Evolutionary conservation across 805 yeast genomes (phyloP), one percentile per base, ranked within the genome.

Genomic region (Saccharomycopsis amapae): DNA sequence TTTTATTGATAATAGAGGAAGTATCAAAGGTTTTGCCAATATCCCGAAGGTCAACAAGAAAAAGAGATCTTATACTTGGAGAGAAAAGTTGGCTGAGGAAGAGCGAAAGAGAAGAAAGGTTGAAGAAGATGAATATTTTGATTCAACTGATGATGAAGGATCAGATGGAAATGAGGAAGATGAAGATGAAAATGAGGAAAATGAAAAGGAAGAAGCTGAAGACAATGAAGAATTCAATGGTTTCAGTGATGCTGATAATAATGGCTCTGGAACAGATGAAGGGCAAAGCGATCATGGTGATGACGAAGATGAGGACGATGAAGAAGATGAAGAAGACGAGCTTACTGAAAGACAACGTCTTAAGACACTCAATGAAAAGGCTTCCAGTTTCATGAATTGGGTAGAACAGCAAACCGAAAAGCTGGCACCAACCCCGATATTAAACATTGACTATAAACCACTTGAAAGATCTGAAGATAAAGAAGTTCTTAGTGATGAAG

Each of bases 311-410:
- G 64, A 56, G 12, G 63, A 56, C 1, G 63, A 53, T 2, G 62
- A 58, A 3, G 68, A 59, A 5, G 62, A 56, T 12, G 61, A 55
- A 4, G 58, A 53, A 3, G 64, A 63, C 4, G 60, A 53, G 1
- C 52, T 55, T 15, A 55, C 53, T 30, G 49, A 57, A 25, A 51
- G 52, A 19, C 62, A 59, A 26, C 73, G 67, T 55, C 72, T 72
- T 34, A 64, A 67, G 31, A 79, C 70, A 51, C 35, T 50, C 5
- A 60, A 64, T 34, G 59, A 69, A 25, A 66, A 64, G 38, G 90
- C 86, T 1, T 68, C 71, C 31, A 74, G 78, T 15, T 93, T 93
- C 69, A 85, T 85, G 62, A 75, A 75, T 17, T 93, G 98, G 97
- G 96, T 96, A 0, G 85, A 81, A 53, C 64, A 72, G 30, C 85